Conservation (phyloP, 441 rosid genomes). For the Eutrema salsugineum region DNA sequence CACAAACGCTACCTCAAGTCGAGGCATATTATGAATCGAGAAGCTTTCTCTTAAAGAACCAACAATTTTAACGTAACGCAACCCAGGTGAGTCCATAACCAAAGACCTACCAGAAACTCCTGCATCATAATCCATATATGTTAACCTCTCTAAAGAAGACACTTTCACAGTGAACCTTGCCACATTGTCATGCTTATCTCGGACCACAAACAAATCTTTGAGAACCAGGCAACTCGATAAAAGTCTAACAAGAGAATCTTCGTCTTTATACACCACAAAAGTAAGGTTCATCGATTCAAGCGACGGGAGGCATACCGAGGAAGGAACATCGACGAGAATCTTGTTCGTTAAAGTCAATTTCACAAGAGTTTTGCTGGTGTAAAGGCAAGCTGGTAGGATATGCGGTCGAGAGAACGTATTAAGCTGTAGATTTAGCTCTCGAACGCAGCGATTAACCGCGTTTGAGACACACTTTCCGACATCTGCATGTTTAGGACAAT, state of each 20-base stretch:
- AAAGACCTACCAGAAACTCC: background rate
- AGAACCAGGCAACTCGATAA: constrained; percentile 3
- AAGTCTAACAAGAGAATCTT: background rate
- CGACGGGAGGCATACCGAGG: background rate
- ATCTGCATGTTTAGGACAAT: background rate
- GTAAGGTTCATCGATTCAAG: background rate
- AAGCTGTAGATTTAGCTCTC: background rate
- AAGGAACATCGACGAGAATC: background rate
- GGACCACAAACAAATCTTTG: background rate
- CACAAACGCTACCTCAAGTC: background rate
- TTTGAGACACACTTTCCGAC: background rate
- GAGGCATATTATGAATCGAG: constrained; percentile 1
- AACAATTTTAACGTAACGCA: background rate
- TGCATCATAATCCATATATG: background rate
- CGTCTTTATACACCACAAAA: background rate
- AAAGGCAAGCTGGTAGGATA: background rate
- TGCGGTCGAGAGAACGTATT: too few species aligned
- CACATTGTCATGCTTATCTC: background rate
- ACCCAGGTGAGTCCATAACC: background rate
- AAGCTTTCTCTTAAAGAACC: background rate
- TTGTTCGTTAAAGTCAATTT: background rate
- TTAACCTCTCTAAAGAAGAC: background rate
- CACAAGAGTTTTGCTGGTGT: background rate
- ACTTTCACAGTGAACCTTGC: constrained; percentile 6
- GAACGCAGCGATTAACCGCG: background rate